These are phyloP conservation scores for Nevesoporus exiguus DNA, from an alignment of 768 basidiomycete genomes.

Conservation along the genomic window DNA sequence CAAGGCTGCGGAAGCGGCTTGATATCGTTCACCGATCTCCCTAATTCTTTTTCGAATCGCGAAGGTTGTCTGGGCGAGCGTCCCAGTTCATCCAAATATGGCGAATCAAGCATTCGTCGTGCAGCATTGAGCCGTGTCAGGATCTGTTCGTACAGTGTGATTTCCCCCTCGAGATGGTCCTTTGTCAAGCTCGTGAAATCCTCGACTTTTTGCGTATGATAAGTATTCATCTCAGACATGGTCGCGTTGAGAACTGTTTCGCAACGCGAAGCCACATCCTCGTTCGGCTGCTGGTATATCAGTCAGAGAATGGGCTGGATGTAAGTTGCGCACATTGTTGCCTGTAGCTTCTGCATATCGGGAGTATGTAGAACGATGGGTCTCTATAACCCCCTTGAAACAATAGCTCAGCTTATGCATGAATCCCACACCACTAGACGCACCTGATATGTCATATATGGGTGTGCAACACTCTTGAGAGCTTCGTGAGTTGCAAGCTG, in stretches of 20 bases:
- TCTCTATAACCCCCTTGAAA: conserved; percentile 64
- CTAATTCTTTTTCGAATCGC: conserved; percentile 73
- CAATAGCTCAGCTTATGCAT: neutral
- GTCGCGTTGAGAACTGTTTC: conserved; percentile 88
- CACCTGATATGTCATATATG: conserved; percentile 68
- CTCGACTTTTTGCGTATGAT: conserved; percentile 69
- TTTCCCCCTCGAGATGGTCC: conserved; percentile 78
- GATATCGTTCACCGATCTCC: conserved; percentile 45
- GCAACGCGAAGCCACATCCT: conserved; percentile 68
- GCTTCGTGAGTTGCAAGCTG: conserved; percentile 74
- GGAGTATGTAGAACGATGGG: conserved; percentile 64
- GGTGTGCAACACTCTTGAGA: conserved; percentile 74
- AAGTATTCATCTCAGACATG: conserved; percentile 83
- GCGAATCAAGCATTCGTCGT: conserved; percentile 49
- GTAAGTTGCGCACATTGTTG: conserved; percentile 24
- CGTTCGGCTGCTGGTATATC: conserved; percentile 44
- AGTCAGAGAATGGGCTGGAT: neutral
- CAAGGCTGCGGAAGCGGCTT: conserved; percentile 63
- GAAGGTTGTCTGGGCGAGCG: conserved; percentile 58
- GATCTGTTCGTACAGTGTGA: conserved; percentile 70
- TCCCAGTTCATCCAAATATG: conserved; percentile 46
- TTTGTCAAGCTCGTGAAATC: conserved; percentile 58
- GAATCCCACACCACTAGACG: neutral
- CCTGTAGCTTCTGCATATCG: conserved; percentile 56
- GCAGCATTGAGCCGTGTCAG: conserved; percentile 57